Evolutionary conservation across 2,329 filamentous ascomycete species (phyloP), one percentile per base, ranked within the genome.

Genomic region (Scolecobasidium constrictum): DNA sequence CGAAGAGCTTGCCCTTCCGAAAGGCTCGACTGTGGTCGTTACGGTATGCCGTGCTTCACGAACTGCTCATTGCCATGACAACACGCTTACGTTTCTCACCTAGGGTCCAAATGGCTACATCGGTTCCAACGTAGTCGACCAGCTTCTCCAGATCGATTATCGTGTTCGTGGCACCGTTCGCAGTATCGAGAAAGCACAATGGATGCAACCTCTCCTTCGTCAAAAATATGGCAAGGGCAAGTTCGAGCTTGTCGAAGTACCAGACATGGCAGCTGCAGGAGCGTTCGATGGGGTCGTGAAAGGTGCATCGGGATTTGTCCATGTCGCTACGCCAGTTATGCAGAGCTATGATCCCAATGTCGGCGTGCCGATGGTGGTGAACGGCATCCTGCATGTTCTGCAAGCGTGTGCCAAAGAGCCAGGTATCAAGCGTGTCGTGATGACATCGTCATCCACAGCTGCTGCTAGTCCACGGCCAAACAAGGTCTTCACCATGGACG

Each of bases 391-490:
- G 1, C 55, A 57, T 19, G 49, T 66, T 13, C 52, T 70, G 0
- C 49, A 57, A 1, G 58, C 67, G 2, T 63, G 66, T 0, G 49
- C 53, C 2, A 58, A 57, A 17, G 54, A 58, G 23, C 52, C 59
- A 0, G 59, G 53, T 0, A 51, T 73, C 15, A 65, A 63, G 44
- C 52, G 60, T 7, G 53, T 67, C 16, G 63, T 66, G 21, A 58
- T 56, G 39, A 67, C 62, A 3, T 64, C 59, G 22, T 63, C 50
- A 23, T 61, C 57, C n/a, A 50, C 47, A 4, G 58, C 63, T 3
- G 56, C 56, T 15, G 52, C 52, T 1, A 54, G 58, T 1, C 59
- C 66, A 1, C 55, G 51, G 13, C 55, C 58, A 0, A 53, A 61
- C 38, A 53, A 61, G 31, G 51, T 58, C 15, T 56, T 64, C 42